Evolutionary conservation across 1,284 basidiomycete species (phyloP).

Genomic region (Leccinum cinnamomeum): DNA sequence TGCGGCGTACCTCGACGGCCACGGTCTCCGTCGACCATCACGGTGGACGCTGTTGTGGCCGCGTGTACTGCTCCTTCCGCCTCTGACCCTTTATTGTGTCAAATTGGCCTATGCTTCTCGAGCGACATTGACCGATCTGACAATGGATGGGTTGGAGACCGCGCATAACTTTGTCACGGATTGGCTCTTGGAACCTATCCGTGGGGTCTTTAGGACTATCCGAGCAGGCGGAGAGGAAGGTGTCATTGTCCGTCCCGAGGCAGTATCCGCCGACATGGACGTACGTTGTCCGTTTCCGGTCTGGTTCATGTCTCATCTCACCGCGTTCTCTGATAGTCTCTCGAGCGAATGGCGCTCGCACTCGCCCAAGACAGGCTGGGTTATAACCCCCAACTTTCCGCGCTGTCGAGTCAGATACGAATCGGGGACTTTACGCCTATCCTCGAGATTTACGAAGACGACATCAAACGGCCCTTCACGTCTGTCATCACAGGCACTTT

Average conservation of each 20-base stretch:
- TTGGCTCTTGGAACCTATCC: constrained; percentile 89
- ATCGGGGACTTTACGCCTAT: constrained; percentile 89
- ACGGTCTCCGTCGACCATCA: constrained; percentile 56
- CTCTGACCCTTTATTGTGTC: constrained; percentile 51
- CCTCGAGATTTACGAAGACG: constrained; percentile 87
- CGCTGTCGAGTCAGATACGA: constrained; percentile 66
- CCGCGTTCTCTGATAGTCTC: constrained; percentile 53
- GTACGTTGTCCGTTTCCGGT: constrained; percentile 42
- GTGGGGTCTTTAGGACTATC: constrained; percentile 82
- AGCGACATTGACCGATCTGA: constrained; percentile 52
- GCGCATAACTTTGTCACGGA: constrained; percentile 73
- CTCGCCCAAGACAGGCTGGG: constrained; percentile 80
- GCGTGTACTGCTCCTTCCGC: constrained; percentile 62
- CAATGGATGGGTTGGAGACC: constrained; percentile 69
- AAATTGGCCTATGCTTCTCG: constrained; percentile 52
- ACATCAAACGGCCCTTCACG: constrained; percentile 84
- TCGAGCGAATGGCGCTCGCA: constrained; percentile 91
- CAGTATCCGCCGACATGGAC: constrained; percentile 76
- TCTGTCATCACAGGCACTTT: constrained; percentile 83
- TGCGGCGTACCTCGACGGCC: constrained; percentile 32
- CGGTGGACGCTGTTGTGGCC: constrained; percentile 66
- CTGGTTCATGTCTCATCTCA: constrained; percentile 9
- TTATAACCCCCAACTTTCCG: constrained; percentile 62
- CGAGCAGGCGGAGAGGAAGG: constrained; percentile 72
- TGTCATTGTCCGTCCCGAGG: constrained; percentile 75